These are phyloP conservation scores for Venturiaceae sp. DNA, from an alignment of 2,329 filamentous ascomycete genomes.

Conservation along the genomic window DNA sequence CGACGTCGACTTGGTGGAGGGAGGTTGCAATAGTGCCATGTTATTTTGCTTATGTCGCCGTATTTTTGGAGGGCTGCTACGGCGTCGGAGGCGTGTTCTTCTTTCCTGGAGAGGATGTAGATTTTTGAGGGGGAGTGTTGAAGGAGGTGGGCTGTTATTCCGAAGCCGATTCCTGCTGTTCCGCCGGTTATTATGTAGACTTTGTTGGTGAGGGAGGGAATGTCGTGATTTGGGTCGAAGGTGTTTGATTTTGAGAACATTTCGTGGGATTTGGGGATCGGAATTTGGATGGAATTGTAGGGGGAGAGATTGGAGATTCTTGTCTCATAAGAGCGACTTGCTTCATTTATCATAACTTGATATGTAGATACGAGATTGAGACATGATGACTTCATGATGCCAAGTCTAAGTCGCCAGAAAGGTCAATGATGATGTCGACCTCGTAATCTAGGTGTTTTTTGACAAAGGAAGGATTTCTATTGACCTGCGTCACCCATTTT, in stretches of 20 bases:
- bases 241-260: too few species aligned
- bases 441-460: too few species aligned
- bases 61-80: constrained; percentile 31
- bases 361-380: too few species aligned
- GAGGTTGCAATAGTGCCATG: constrained; percentile 37
- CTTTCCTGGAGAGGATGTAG: constrained; percentile 40
- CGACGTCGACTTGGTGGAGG: constrained; percentile 34
- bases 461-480: too few species aligned
- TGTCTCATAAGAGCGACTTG: too few species aligned
- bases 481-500: too few species aligned
- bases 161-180: constrained; percentile 40
- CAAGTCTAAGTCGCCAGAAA: not conserved
- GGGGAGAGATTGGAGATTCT: too few species aligned
- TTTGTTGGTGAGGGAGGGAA: constrained; percentile 30
- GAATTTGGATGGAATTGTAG: too few species aligned
- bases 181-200: constrained; percentile 39
- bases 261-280: too few species aligned
- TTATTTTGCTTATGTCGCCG: constrained; percentile 34
- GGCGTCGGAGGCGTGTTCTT: constrained; percentile 37
- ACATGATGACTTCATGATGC: not conserved
- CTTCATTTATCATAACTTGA: too few species aligned
- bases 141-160: constrained; percentile 42
- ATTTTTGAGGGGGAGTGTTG: constrained; percentile 38
- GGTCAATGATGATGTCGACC: not conserved
- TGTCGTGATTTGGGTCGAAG: constrained; percentile 29